Percentiles rank a stretch among this genome's conserved stretches.
Evolutionary conservation across 352 stramenopile genomes (phyloP).

Genomic region (Ochromonadaceae sp.): DNA sequence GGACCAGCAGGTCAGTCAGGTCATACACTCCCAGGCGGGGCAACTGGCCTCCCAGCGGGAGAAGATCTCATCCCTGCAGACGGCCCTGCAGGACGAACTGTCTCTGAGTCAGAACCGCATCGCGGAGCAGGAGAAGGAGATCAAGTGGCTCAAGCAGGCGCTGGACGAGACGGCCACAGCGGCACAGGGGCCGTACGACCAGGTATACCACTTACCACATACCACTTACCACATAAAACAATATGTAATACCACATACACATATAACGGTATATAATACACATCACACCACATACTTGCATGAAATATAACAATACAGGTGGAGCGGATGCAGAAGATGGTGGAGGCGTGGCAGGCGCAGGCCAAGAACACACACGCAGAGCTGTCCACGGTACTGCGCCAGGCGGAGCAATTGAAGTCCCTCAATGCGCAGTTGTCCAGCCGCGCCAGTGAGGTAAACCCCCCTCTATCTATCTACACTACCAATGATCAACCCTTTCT

Average conservation of each 20-base stretch:
- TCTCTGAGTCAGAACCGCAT: constrained; percentile 21
- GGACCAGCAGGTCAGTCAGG: constrained; percentile 23
- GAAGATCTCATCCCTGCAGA: constrained; percentile 22
- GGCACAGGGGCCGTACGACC: neutral
- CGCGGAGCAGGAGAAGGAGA: constrained; percentile 24
- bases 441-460: no score
- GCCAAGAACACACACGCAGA: constrained; percentile 6
- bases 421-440: constrained; percentile 24
- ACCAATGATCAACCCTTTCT: no score
- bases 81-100: constrained; percentile 20
- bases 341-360: constrained; percentile 16
- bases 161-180: constrained; percentile 19
- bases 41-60: constrained; percentile 18
- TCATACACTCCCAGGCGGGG: constrained; percentile 22
- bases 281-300: no score
- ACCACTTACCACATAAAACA: no score
- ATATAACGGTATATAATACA: no score
- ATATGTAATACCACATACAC: no score
- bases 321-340: neutral
- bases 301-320: no score
- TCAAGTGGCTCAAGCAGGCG: constrained; percentile 24
- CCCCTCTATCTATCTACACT: no score
- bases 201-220: no score
- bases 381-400: constrained; percentile 13
- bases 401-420: constrained; percentile 27